Evolutionary conservation across 2,329 filamentous ascomycete genomes (phyloP).

Genomic region (Fusarium mexicanum): DNA sequence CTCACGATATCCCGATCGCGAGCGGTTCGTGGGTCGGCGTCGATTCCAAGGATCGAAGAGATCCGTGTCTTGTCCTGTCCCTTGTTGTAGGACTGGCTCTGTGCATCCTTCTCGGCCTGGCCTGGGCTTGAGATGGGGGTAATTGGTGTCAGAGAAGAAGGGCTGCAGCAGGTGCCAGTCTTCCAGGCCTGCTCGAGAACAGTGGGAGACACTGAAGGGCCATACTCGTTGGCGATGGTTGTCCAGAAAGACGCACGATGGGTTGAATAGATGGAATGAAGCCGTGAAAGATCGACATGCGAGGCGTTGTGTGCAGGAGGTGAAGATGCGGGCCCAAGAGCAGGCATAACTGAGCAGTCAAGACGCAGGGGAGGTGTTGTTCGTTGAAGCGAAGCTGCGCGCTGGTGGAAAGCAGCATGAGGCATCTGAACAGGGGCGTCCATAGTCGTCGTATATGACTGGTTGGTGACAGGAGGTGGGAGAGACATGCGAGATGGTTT

Average conservation of each 20-base stretch:
- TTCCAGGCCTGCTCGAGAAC: constrained; percentile 78
- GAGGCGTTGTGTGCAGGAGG: constrained; percentile 48
- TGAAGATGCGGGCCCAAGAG: constrained; percentile 50
- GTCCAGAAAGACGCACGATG: constrained; percentile 80
- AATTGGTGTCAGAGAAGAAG: constrained; percentile 57
- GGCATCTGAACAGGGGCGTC: constrained; percentile 58
- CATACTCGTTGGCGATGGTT: constrained; percentile 77
- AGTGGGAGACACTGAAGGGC: constrained; percentile 67
- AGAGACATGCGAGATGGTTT: constrained; percentile 68
- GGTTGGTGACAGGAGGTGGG: constrained; percentile 50
- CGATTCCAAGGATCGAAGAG: constrained; percentile 69
- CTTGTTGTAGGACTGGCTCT: constrained; percentile 47
- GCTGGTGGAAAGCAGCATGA: constrained; percentile 52
- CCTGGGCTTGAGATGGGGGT: constrained; percentile 64
- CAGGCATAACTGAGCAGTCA: constrained; percentile 63
- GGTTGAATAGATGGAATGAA: constrained; percentile 74
- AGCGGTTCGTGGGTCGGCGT: constrained; percentile 66
- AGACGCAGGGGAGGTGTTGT: constrained; percentile 63
- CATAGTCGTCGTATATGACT: constrained; percentile 55
- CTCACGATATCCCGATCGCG: constrained; percentile 67
- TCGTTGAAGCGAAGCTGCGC: constrained; percentile 46
- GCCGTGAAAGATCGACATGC: constrained; percentile 70
- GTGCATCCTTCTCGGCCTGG: constrained; percentile 53
- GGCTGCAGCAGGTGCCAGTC: constrained; percentile 55
- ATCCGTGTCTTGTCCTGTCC: constrained; percentile 67